Base-by-base conservation (phyloP, 140 eudicot species). In the Senecio squalidus region DNA sequence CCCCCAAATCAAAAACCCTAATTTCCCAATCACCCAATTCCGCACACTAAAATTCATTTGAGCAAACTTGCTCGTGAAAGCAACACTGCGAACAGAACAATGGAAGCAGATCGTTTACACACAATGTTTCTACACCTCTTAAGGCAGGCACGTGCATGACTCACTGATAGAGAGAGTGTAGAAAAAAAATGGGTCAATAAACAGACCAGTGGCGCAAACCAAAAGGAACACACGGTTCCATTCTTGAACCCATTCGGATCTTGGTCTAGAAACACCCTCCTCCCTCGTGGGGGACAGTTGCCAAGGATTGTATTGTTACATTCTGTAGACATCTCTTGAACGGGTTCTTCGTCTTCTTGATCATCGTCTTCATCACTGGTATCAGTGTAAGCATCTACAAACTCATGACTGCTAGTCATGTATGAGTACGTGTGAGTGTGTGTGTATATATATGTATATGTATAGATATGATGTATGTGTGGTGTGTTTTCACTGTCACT, bases 181-280 rank as follows among this genome's bases (percentile, higher is more conserved):
- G 74, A 92, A 87, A 28, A 92, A 92, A 14, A 92, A 76, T 0
- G 98, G 98, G 72, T 92, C 98, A 55, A 92, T 88, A 50, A 92
- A 87, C 3, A 92, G 78, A 17, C 98, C 95, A 0, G 78, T 47
- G 17, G 94, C 93, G 58, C 96, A 79, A 0, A 84, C 93, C 3
- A 92, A 76, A 18, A 92, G 84, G 79, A 87, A 92, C 17, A 79
- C 86, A 27, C 92, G 74, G 78, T 92, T 92, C 98, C 98, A 92
- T 36, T 92, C 96, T 50, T 75, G 81, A 28, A 84, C 60, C 92
- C 96, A 79, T 45, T 67, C 13, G 38, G 96, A 78, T 63, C 83
- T 76, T 2, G 95, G 77, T 83, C 94, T 36, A 79, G 44, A 0
- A 57, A 28, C 46, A 15, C 28, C 23, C 58, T 68, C n/a, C n/a